Base-by-base conservation (phyloP, 1,139 yeast species). In the Debaryomycetaceae sp. region DNA sequence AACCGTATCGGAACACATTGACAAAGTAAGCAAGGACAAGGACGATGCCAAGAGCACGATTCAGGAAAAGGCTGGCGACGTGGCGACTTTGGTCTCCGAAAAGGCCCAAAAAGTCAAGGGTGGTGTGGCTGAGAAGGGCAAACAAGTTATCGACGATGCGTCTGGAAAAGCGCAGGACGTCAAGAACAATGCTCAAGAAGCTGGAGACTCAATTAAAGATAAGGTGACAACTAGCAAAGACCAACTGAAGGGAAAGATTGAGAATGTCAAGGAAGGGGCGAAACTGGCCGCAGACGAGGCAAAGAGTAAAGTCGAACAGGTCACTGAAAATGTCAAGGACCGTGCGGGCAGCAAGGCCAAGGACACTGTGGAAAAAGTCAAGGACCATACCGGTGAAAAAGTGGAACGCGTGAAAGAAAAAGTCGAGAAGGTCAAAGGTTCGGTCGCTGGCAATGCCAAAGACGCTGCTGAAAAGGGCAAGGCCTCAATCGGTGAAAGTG, bases 131-230 rank as follows among this genome's bases (percentile, higher is more conserved):
- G 20, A 18, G 8, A 18, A 18, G 7, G 32, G 25, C 13, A 33
- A 35, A 26, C 22, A 29, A 19, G 30, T 28, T 15, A 36, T 26
- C 27, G 24, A 26, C 7, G 33, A 28, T 12, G 39, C 16, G 5
- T 32, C 25, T 34, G 26, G 33, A 25, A 13, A 26, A 7, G 24
- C 24, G 13, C 5, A 12, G 7, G 24, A 22, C 8, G 24, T 12
- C 24, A 12, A 6, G 13, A 22, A 22, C 8, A 13, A 22, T 13
- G 24, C n/a, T n/a, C n/a, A n/a, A n/a, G n/a, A n/a, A n/a, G n/a
- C n/a, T n/a, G n/a, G n/a, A n/a, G n/a, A n/a, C n/a, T n/a, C n/a
- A n/a, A n/a, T n/a, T n/a, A n/a, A n/a, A n/a, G n/a, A n/a, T n/a
- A n/a, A n/a, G n/a, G n/a, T n/a, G n/a, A n/a, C n/a, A n/a, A n/a